A percentile compares a stretch with the other conserved stretches of the same genome.
phyloP scores from a whole-genome alignment of 2,329 filamentous ascomycete species.

The Paracamarosporium sp. region DNA sequence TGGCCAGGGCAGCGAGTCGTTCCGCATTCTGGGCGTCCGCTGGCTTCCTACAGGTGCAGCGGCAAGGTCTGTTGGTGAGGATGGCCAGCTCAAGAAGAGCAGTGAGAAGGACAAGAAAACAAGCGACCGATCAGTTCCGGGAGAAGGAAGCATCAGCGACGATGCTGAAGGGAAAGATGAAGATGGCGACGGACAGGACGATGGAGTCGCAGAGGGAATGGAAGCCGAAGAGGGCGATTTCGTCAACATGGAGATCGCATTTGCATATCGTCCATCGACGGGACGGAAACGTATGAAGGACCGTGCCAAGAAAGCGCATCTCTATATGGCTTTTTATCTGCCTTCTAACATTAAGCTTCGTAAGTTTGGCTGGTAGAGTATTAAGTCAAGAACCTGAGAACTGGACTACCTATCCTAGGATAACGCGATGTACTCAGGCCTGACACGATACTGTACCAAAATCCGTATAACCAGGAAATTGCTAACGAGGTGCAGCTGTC shows the following conservation, averaged over 20 bases:
- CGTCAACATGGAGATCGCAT: slow-evolving; percentile 76
- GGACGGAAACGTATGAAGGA: slow-evolving; percentile 65
- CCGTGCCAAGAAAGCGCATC: slow-evolving; percentile 75
- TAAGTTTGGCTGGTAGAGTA: slow-evolving; percentile 30
- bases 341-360: slow-evolving; percentile 60
- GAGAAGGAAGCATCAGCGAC: slow-evolving; percentile 49
- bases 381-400: neutral
- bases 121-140: slow-evolving; percentile 59
- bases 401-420: too few relatives aligned
- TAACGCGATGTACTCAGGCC: too few relatives aligned
- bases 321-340: slow-evolving; percentile 77
- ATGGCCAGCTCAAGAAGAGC: slow-evolving; percentile 63
- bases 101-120: slow-evolving; percentile 54
- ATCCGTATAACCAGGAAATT: neutral
- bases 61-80: slow-evolving; percentile 63
- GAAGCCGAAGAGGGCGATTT: slow-evolving; percentile 80
- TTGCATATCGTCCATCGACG: slow-evolving; percentile 72
- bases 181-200: slow-evolving; percentile 27
- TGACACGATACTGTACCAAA: too few relatives aligned
- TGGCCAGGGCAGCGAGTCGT: slow-evolving; percentile 74
- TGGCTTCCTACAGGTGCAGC: slow-evolving; percentile 77
- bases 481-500: slow-evolving; percentile 56
- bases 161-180: slow-evolving; percentile 44
- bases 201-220: slow-evolving; percentile 65
- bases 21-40: slow-evolving; percentile 73